Base-by-base conservation (phyloP, 352 stramenopile species). In the Phytophthora quininea region DNA sequence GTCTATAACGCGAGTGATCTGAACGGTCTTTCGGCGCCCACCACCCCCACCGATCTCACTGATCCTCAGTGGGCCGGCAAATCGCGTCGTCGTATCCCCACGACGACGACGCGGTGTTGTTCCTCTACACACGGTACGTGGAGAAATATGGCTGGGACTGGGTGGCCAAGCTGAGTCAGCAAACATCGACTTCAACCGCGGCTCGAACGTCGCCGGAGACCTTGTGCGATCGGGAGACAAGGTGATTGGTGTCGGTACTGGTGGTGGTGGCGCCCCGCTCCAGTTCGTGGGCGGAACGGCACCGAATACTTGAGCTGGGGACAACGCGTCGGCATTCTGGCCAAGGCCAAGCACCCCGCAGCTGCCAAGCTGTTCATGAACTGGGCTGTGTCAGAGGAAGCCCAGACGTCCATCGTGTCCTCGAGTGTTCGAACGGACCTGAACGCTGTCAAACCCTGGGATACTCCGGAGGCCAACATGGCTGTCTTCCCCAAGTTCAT, bases 131-230 rank as follows among this genome's bases (percentile, higher is more conserved):
- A 1, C 55, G 61, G 15, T 86, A 85, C 62, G 62, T 85, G 1
- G 67, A 82, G 61, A 77, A 79, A 61, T 88, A 86, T 52, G 79
- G 74, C n/a, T 88, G 74, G 79, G 71, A 80, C 31, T 88, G 76
- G 76, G 74, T 76, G 3, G 19, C 55, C 15, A 77, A 81, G 63
- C 33, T 88, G 3, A 66, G 65, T 0, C 24, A 64, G 40, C 71
- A 88, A 56, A 75, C 10, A 48, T 84, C 4, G 14, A 48, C 30
- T 84, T 82, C 48, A 59, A 73, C 37, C 77, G 75, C 6, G 75
- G 75, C 3, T 71, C 76, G 4, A 64, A 80, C 46, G 64, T 68
- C 3, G 54, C 75, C 0, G 60, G 47, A 4, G 52, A 77, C 0
- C 45, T 72, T 10, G 64, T 82, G 3, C 24, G 14, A 3, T 67